Base-by-base conservation (phyloP, 306 rosid species). In the Prunus dulcis region DNA sequence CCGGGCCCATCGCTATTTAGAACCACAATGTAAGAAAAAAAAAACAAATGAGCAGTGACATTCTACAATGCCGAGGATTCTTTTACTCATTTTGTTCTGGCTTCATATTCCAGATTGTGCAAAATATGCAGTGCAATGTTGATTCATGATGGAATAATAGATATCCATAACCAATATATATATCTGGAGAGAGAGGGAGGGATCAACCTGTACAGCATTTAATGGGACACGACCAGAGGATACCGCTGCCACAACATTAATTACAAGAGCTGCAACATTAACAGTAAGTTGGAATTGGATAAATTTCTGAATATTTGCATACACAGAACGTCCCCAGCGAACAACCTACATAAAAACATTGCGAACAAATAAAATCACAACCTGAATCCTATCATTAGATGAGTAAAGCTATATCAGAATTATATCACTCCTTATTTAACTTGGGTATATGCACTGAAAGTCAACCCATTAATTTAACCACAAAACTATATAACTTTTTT, bases 261-360 rank as follows among this genome's bases (percentile, higher is more conserved):
- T 95, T 63, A 89, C 88, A 77, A 95, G 97, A 82, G 98, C 98
- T 71, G 97, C 98, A 69, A 90, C 98, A 74, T 95, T 95, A 61
- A 95, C 98, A 5, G 98, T 95, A 51, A 95, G 97, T 84, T 92
- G 98, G 84, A 95, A 95, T 83, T 95, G 98, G 81, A 95, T 95
- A 82, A 95, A 95, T 79, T 95, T 95, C 86, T 95, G 98, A 84
- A 95, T 92, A 79, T 95, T 95, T 76, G 98, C 97, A 84, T 92
- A 95, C 19, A 95, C 98, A 83, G 98, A 95, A 64, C 98, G 97
- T 69, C 98, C 98, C 98, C 98, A 95, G 52, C 97, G 95, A 72
- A 95, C 98, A 87, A 95, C 98, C 98, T 95, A 82, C 61, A 74
- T 41, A 63, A 51, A 23, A 65, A 53, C 46, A 69, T 77, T 52